Base-by-base conservation (phyloP, 2,329 filamentous ascomycete species). In the Cordyceps cateniannulata region DNA sequence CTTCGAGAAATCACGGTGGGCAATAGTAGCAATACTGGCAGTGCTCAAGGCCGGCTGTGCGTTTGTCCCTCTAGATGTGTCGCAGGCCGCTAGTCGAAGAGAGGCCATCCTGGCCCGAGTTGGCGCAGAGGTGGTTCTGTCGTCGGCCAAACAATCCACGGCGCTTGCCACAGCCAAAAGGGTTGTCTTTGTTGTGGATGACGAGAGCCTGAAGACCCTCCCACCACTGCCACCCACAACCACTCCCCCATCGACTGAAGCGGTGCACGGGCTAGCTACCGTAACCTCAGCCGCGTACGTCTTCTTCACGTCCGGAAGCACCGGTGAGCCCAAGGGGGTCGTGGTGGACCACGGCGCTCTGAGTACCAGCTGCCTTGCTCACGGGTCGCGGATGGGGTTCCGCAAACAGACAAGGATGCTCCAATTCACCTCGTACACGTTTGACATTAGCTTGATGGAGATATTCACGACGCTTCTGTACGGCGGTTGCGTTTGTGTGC, bases 401-500 rank as follows among this genome's bases (percentile, higher is more conserved):
- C 75, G 73, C 44, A 68, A 67, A 8, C 69, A 67, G 1, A 82
- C 82, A 7, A 77, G 86, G 3, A 77, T 84, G 5, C 62, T 85
- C 48, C 79, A 82, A 59, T 81, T 80, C 60, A 77, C 78, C 4
- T 76, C 75, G 6, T 81, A 79, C 64, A 78, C 76, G 1, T 83
- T 83, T 52, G 80, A 84, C 60, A 75, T 76, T 1, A 77, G 75
- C 44, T 48, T 60, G n/a, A 59, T 74, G 3, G 80, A 82, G 60
- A 76, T 77, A 1, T 71, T 82, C 38, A 73, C 76, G 7, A 73
- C 79, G 0, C 71, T 85, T 0, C 73, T 79, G 18, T 69, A 74
- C 25, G 83, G 83, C 45, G 82, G 80, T 1, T 83, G 79, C 61
- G 73, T 85, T 12, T 85, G 82, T 64, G 71, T 85, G 0, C 81